Percentiles rank a stretch among this genome's conserved stretches.
Conservation (phyloP, 2,329 filamentous ascomycete species). For the Scolecobasidium constrictum region DNA sequence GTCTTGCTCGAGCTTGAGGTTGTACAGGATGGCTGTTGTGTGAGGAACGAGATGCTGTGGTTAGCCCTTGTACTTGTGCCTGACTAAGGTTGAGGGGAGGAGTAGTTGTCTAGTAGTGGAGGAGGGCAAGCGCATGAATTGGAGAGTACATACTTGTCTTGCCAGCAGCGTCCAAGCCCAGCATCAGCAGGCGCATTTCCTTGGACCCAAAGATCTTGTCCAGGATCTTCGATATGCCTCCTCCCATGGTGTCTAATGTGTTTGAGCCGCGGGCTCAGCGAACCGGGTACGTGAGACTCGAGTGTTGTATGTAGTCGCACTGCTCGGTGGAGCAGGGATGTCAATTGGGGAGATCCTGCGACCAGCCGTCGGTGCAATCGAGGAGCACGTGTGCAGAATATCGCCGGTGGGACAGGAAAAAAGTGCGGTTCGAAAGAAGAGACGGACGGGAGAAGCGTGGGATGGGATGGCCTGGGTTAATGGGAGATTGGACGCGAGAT, state of each 20-base stretch:
- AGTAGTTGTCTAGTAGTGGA: too few relatives aligned
- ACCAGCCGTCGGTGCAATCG: too few relatives aligned
- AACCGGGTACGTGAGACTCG: not conserved
- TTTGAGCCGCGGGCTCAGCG: not conserved
- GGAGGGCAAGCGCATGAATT: not conserved
- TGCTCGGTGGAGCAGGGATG: too few relatives aligned
- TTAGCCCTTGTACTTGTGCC: not conserved
- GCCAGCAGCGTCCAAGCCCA: constrained; percentile 91
- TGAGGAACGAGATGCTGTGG: not conserved
- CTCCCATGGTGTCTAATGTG: constrained; percentile 62
- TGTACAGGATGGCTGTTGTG: constrained; percentile 75
- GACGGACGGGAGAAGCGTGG: too few relatives aligned
- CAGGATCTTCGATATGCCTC: constrained; percentile 86
- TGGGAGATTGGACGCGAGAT: too few relatives aligned
- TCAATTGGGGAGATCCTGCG: too few relatives aligned
- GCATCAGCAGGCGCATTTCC: constrained; percentile 97
- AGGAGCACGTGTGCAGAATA: too few relatives aligned
- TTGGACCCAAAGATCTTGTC: constrained; percentile 98
- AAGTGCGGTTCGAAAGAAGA: too few relatives aligned
- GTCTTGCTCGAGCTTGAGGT: constrained; percentile 98
- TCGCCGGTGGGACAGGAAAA: too few relatives aligned
- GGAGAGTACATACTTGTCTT: constrained; percentile 60
- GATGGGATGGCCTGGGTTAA: too few relatives aligned
- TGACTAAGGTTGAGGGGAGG: too few relatives aligned
- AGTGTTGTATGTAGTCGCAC: too few relatives aligned